Percentiles rank a stretch among this genome's conserved stretches.
Evolutionary conservation across 352 stramenopile genomes (phyloP).

Genomic region (Poterioochromonas sp.): DNA sequence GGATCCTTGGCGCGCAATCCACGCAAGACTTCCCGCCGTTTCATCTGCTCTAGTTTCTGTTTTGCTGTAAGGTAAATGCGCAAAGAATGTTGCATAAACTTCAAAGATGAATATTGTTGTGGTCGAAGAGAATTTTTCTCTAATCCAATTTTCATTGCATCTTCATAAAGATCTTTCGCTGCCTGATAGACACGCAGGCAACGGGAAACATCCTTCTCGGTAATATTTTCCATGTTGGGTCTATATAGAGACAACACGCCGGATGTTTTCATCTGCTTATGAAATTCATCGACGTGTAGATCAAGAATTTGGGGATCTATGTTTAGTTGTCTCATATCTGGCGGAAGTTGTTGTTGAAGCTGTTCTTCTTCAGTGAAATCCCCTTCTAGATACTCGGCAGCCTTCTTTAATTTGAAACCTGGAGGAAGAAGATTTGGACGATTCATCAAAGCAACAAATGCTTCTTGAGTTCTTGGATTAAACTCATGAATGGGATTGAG

Average conservation of each 20-base stretch:
- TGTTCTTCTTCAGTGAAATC: neutral
- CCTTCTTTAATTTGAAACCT: neutral
- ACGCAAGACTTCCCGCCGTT: neutral
- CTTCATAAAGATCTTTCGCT: neutral
- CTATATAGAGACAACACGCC: neutral
- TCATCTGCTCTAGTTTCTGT: neutral
- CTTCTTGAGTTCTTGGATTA: neutral
- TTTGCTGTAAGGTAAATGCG: neutral
- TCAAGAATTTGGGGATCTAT: neutral
- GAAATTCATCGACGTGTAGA: neutral
- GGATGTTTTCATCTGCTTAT: neutral
- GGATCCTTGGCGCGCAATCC: neutral
- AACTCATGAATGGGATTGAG: conserved; percentile 2
- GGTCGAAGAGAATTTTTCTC: neutral
- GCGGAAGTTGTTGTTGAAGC: neutral
- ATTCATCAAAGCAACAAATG: neutral
- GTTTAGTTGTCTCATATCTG: neutral
- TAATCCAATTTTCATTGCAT: neutral
- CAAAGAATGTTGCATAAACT: neutral
- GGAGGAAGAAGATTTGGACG: neutral
- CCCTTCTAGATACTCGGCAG: neutral
- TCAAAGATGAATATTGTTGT: neutral
- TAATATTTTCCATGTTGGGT: conserved; percentile 4
- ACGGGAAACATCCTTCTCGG: neutral
- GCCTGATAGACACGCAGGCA: neutral